Evolutionary conservation across 2,329 filamentous ascomycete genomes (phyloP).

Genomic region (Nannizzia gypsea): DNA sequence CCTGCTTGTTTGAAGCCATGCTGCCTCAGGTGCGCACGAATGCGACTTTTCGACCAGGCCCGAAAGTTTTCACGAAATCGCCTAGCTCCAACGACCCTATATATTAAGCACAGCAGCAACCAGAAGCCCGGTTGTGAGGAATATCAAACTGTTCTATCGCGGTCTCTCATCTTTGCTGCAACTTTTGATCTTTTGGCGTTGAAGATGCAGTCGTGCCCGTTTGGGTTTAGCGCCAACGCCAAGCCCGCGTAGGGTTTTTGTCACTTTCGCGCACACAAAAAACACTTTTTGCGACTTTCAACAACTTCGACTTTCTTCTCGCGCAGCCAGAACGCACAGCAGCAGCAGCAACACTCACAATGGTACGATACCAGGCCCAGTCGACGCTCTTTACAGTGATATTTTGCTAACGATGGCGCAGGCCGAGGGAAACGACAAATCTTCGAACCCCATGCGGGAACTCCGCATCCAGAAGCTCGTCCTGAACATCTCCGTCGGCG

Average conservation of each 20-base stretch:
- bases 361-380: slow-evolving; percentile 33
- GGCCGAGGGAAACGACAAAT: slow-evolving; percentile 65
- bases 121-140: neutral
- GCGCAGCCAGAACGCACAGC: slow-evolving; percentile 14
- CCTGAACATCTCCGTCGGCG: slow-evolving; percentile 98
- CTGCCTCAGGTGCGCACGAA: slow-evolving; percentile 35
- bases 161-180: neutral
- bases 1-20: slow-evolving; percentile 78
- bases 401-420: slow-evolving; percentile 28
- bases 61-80: neutral
- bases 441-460: slow-evolving; percentile 98
- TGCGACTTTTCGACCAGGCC: slow-evolving; percentile 27
- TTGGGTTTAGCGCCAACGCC: neutral
- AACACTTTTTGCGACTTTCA: neutral
- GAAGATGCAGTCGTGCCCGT: neutral
- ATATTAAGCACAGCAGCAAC: neutral
- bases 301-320: slow-evolving; percentile 5
- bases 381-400: neutral
- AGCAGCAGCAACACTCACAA: slow-evolving; percentile 34
- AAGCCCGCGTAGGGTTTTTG: neutral
- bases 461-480: slow-evolving; percentile 99
- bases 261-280: neutral
- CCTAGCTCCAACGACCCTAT: neutral
- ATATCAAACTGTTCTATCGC: neutral
- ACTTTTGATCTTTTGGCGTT: neutral